Percentiles rank a stretch among this genome's conserved stretches.
Evolutionary conservation across 495 filamentous ascomycete species (phyloP).

Genomic region (Podospora sp.): DNA sequence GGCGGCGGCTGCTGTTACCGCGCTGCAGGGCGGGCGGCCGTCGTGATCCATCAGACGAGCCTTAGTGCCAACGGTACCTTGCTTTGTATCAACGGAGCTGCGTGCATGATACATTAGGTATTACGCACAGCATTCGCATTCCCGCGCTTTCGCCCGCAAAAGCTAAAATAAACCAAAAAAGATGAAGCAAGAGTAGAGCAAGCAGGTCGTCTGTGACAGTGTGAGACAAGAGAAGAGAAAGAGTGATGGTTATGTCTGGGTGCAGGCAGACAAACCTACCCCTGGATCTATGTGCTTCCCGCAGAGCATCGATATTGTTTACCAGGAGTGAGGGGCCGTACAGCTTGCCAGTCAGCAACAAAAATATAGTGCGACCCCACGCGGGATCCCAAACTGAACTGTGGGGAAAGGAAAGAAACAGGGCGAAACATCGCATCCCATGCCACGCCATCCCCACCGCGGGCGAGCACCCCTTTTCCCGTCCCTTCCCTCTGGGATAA

Average conservation of each 20-base stretch:
- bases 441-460: not conserved
- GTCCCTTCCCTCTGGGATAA: conserved; percentile 1
- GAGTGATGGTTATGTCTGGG: too few relatives aligned
- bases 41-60: not conserved
- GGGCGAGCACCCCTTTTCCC: not conserved
- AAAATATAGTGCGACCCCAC: not conserved
- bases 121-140: not conserved
- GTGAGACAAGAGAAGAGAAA: not conserved
- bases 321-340: not conserved
- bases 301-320: conserved; percentile 7
- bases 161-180: not conserved
- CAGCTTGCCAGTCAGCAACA: not conserved
- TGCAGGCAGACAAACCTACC: conserved; percentile 5
- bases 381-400: conserved; percentile 3
- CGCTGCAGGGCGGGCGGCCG: not conserved
- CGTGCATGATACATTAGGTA: not conserved
- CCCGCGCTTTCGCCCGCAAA: not conserved
- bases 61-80: not conserved
- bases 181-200: not conserved
- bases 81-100: not conserved
- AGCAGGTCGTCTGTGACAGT: not conserved
- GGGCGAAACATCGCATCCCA: not conserved
- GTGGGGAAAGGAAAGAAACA: not conserved
- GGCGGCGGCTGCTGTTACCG: not conserved
- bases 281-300: not conserved